Conservation (phyloP, 2,329 filamentous ascomycete species). For the Sclerotinia subarctica region DNA sequence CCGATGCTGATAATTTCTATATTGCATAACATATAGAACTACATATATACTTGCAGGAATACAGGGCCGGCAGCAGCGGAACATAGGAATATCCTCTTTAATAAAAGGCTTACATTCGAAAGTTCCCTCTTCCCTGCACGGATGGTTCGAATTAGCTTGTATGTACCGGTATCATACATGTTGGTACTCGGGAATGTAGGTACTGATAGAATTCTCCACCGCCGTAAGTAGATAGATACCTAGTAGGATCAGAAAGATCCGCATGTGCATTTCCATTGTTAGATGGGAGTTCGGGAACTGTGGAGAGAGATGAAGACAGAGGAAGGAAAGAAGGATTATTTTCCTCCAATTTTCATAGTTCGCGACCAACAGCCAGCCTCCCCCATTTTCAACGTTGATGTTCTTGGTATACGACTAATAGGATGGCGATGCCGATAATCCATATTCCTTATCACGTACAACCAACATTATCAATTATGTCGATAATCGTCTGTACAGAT, state of each 20-base stretch:
- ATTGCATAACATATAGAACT: constrained; percentile 18
- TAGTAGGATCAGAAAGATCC: not conserved
- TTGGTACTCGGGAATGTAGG: constrained; percentile 6
- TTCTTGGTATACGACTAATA: not conserved
- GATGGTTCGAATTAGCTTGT: not conserved
- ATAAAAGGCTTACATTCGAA: constrained; percentile 4
- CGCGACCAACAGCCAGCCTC: not conserved
- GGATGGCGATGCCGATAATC: not conserved
- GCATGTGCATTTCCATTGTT: not conserved
- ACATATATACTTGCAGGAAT: not conserved
- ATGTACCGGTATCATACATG: constrained; percentile 10
- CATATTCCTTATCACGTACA: constrained; percentile 8
- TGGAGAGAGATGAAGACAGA: not conserved
- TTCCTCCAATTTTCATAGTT: not conserved
- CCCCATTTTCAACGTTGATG: not conserved
- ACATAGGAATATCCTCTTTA: constrained; percentile 14
- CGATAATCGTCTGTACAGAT: constrained; percentile 7
- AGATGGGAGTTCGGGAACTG: not conserved
- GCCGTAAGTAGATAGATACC: not conserved
- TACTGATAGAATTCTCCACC: constrained; percentile 1
- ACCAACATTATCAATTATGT: not conserved
- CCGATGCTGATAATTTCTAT: constrained; percentile 7
- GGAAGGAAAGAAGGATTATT: not conserved
- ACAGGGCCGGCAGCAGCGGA: constrained; percentile 1
- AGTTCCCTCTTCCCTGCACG: not conserved